phyloP scores from a whole-genome alignment of 2,329 filamentous ascomycete species.

The Hysterium pulicare region DNA sequence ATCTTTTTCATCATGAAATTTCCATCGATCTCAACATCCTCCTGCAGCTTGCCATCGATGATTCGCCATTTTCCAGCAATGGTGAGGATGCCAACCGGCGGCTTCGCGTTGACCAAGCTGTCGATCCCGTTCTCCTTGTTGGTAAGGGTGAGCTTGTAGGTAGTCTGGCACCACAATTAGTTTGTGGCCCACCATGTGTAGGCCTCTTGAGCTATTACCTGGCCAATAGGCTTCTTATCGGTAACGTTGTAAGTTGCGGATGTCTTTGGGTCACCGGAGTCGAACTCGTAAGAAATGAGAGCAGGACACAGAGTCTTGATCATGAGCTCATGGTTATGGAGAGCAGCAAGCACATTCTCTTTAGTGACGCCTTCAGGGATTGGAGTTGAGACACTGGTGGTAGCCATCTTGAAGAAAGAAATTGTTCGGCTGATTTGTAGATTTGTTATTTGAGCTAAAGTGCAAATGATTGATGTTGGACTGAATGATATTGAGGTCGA shows the following conservation, averaged over 20 bases:
- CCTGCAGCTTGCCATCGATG: constrained; percentile 24
- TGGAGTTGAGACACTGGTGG: constrained; percentile 35
- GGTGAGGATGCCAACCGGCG: constrained; percentile 36
- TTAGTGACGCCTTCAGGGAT: constrained; percentile 24
- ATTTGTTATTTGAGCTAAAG: neutral
- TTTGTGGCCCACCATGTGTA: too few species aligned
- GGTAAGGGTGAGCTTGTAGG: constrained; percentile 41
- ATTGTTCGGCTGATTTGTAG: neutral
- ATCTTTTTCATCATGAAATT: constrained; percentile 44
- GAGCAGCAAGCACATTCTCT: constrained; percentile 27
- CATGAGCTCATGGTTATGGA: constrained; percentile 41
- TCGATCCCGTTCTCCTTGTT: constrained; percentile 33
- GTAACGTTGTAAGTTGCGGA: constrained; percentile 35
- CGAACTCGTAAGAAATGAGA: constrained; percentile 31
- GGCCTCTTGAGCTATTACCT: too few species aligned
- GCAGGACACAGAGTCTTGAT: constrained; percentile 38
- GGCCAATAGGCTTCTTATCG: constrained; percentile 39
- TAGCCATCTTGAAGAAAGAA: constrained; percentile 27
- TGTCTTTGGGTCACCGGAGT: constrained; percentile 27
- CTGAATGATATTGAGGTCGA: too few species aligned
- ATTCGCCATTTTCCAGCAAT: constrained; percentile 40
- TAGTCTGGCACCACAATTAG: constrained; percentile 25
- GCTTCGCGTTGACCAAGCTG: constrained; percentile 38
- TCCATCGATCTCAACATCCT: constrained; percentile 41
- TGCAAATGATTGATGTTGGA: too few species aligned